Percentiles rank a stretch among this genome's conserved stretches.
These are phyloP conservation scores for Candida arabinofermentans DNA, from an alignment of 805 yeast species.

Conservation along the genomic window DNA sequence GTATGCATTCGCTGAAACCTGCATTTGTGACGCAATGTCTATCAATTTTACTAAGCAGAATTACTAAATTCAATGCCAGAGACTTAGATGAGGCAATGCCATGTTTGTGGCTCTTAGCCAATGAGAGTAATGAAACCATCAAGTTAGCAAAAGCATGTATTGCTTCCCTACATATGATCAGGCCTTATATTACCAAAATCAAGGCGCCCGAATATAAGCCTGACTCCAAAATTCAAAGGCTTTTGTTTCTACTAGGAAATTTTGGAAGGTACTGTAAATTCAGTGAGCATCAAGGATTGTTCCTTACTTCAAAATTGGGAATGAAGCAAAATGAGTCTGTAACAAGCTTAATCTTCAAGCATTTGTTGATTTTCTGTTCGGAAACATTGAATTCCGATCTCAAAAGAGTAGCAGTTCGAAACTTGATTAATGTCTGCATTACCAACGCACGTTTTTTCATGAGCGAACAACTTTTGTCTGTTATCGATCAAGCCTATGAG, in stretches of 20 bases:
- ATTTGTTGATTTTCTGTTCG: conserved; percentile 50
- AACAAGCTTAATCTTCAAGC: conserved; percentile 53
- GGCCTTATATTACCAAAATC: conserved; percentile 38
- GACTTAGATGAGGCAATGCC: conserved; percentile 77
- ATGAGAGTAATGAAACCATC: conserved; percentile 39
- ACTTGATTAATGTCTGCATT: conserved; percentile 55
- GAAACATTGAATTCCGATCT: conserved; percentile 27
- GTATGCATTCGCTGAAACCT: conserved; percentile 41
- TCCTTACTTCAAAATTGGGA: conserved; percentile 37
- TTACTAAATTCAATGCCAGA: conserved; percentile 55
- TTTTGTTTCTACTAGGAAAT: conserved; percentile 61
- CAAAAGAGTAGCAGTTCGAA: conserved; percentile 51
- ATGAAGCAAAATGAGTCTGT: conserved; percentile 51
- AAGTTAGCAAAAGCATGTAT: conserved; percentile 60
- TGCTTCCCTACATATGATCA: conserved; percentile 51
- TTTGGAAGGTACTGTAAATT: conserved; percentile 71
- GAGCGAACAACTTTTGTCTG: conserved; percentile 46
- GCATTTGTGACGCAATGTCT: conserved; percentile 49
- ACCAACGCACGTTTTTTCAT: conserved; percentile 65
- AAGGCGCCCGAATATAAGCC: conserved; percentile 17
- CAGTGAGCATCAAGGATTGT: conserved; percentile 39
- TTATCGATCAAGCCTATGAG: conserved; percentile 49
- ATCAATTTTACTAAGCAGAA: conserved; percentile 44
- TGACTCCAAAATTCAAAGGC: conserved; percentile 48
- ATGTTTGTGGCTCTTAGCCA: conserved; percentile 55